These are phyloP conservation scores for Bassia scoparia DNA, from an alignment of 148 eudicot genomes.

Conservation along the genomic window DNA sequence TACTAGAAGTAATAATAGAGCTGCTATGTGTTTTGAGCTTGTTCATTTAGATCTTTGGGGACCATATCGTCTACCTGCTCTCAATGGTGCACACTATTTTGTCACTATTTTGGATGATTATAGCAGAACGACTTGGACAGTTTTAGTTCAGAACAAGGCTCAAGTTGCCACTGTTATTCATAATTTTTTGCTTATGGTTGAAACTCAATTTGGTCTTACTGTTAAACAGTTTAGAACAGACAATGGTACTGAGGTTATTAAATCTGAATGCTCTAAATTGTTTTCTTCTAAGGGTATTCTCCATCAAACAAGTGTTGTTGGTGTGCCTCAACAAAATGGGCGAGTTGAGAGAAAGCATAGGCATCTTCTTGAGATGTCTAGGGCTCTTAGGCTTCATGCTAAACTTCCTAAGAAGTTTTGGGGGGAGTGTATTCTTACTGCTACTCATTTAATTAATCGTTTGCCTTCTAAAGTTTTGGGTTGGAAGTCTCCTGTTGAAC, in stretches of 20 bases:
- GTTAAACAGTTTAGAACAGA: background rate
- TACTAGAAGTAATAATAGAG: background rate
- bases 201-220: background rate
- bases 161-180: background rate
- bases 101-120: background rate
- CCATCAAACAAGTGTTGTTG: background rate
- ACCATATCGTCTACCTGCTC: background rate
- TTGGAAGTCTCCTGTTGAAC: background rate
- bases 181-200: background rate
- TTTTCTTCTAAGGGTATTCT: background rate
- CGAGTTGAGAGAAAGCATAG: background rate
- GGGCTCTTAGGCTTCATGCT: background rate
- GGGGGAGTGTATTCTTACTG: background rate
- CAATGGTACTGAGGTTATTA: background rate
- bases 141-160: background rate
- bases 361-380: background rate
- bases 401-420: background rate
- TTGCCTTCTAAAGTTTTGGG: background rate
- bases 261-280: background rate
- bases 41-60: background rate
- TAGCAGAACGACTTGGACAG: background rate
- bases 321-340: conserved; percentile 1
- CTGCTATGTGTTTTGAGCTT: background rate
- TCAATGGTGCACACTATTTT: background rate
- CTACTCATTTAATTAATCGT: background rate